phyloP scores from a whole-genome alignment of 2,329 filamentous ascomycete species.

The Fusarium robinianum region DNA sequence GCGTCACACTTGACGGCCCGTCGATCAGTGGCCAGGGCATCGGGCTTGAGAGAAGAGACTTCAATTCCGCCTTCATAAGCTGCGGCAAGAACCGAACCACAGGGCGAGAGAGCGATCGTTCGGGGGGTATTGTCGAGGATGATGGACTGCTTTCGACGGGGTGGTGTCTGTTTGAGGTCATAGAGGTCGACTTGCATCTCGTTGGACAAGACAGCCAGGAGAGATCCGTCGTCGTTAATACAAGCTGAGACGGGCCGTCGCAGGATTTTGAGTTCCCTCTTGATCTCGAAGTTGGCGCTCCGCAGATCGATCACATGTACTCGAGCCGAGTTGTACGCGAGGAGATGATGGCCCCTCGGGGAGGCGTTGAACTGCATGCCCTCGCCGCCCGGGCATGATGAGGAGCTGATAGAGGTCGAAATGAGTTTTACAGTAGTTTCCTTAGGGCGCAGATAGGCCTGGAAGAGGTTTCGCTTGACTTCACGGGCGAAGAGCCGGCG shows the following conservation, averaged over 20 bases:
- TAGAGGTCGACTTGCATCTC: conserved; percentile 90
- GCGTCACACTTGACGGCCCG: conserved; percentile 78
- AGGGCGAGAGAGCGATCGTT: conserved; percentile 79
- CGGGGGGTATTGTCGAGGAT: conserved; percentile 78
- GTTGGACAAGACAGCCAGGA: conserved; percentile 78
- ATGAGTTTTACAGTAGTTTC: conserved; percentile 78
- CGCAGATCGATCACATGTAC: conserved; percentile 78
- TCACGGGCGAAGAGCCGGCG: conserved; percentile 70
- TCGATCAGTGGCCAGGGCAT: conserved; percentile 66
- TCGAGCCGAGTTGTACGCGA: conserved; percentile 84
- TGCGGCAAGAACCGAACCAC: conserved; percentile 79
- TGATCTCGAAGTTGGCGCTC: conserved; percentile 62
- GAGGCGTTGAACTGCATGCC: conserved; percentile 85
- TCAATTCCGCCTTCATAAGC: conserved; percentile 90
- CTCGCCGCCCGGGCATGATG: conserved; percentile 80
- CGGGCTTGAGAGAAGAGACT: conserved; percentile 73
- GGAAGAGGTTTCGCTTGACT: conserved; percentile 77
- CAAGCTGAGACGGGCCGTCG: conserved; percentile 76
- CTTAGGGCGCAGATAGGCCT: conserved; percentile 71
- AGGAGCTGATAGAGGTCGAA: conserved; percentile 82
- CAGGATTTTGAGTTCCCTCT: conserved; percentile 78
- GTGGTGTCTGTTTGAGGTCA: conserved; percentile 66
- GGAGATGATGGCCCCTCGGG: conserved; percentile 71
- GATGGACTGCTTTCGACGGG: conserved; percentile 73
- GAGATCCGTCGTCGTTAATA: conserved; percentile 75